Evolutionary conservation across 2,329 filamentous ascomycete species (phyloP).

Genomic region (Colletotrichum australisinense): DNA sequence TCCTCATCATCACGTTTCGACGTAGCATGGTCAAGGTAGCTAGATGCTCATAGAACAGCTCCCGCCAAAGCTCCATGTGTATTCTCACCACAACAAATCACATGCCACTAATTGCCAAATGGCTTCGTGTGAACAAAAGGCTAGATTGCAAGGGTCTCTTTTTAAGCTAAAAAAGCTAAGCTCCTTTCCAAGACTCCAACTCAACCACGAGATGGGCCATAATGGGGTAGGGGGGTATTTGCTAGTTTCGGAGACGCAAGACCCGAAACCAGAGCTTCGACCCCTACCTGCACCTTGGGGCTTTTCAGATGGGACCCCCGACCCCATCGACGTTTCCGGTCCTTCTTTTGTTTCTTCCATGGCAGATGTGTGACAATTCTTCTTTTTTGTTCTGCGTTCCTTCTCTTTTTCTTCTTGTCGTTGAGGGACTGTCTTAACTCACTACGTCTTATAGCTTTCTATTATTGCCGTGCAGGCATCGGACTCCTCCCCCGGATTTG

Average conservation of each 20-base stretch:
- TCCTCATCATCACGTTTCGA: background rate
- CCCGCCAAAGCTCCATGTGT: background rate
- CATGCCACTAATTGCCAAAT: background rate
- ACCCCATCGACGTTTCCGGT: constrained; percentile 17
- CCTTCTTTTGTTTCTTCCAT: constrained; percentile 30
- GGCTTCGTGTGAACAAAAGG: background rate
- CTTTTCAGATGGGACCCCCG: constrained; percentile 5
- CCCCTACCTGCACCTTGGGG: background rate
- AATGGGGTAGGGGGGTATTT: constrained; percentile 11
- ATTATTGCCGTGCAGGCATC: background rate
- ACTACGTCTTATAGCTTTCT: background rate
- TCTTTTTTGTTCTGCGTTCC: background rate
- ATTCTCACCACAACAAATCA: background rate
- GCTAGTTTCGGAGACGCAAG: constrained; percentile 30
- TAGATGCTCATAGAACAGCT: background rate
- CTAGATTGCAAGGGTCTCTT: background rate
- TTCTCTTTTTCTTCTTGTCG: background rate
- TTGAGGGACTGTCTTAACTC: background rate
- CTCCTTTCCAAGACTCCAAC: background rate
- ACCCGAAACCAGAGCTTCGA: constrained; percentile 31
- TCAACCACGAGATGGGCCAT: background rate
- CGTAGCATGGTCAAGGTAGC: background rate
- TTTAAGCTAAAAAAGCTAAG: background rate
- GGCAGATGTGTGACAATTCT: background rate
- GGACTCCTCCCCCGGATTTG: background rate